Evolutionary conservation across 768 basidiomycete species (phyloP).

Genomic region (Boletus reticuloceps): DNA sequence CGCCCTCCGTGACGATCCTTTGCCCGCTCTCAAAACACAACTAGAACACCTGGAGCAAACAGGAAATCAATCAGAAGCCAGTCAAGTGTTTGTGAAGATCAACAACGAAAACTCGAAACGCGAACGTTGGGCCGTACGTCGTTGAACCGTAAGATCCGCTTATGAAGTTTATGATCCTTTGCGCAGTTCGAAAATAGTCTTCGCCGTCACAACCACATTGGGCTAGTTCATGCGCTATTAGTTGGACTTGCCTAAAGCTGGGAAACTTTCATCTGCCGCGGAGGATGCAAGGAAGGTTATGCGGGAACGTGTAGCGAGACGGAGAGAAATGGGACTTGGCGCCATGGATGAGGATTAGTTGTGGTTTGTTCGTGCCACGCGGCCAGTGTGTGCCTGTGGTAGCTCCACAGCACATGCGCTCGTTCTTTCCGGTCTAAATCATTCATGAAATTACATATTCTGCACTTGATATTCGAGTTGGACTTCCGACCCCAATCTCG

Average conservation of each 20-base stretch:
- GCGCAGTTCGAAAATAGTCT: constrained; percentile 83
- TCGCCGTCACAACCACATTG: constrained; percentile 83
- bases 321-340: constrained; percentile 38
- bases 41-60: constrained; percentile 47
- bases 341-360: constrained; percentile 42
- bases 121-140: constrained; percentile 77
- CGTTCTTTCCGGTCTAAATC: not conserved
- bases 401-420: not conserved
- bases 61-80: constrained; percentile 42
- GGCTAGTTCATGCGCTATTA: constrained; percentile 74
- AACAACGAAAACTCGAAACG: constrained; percentile 71
- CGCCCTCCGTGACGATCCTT: constrained; percentile 78
- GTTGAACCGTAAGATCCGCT: not conserved
- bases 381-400: not conserved
- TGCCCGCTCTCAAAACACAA: constrained; percentile 64
- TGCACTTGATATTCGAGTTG: not conserved
- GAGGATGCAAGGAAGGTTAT: constrained; percentile 43
- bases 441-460: constrained; percentile 6
- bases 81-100: constrained; percentile 54
- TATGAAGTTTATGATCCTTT: constrained; percentile 3
- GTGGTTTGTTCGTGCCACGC: constrained; percentile 1
- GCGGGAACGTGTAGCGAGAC: constrained; percentile 41
- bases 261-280: constrained; percentile 53
- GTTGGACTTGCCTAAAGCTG: constrained; percentile 70
- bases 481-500: constrained; percentile 1